These are phyloP conservation scores for Conringia planisiliqua DNA, from an alignment of 345 rosid species.

Conservation along the genomic window DNA sequence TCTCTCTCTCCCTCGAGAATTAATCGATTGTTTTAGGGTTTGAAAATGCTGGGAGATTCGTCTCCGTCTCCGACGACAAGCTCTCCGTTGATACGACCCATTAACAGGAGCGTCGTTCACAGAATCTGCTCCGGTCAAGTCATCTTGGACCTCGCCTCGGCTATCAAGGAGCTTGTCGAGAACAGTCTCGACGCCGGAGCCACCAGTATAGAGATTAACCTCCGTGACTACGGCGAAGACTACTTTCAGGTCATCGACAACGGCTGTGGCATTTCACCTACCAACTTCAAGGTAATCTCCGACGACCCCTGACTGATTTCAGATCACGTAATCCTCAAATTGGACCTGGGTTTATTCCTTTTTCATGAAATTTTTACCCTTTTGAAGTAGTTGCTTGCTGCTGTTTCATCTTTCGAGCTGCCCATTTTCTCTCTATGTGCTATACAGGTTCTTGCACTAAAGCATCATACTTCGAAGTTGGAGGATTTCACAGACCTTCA, in stretches of 20 bases:
- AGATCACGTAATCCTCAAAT: neutral
- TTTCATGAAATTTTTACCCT: neutral
- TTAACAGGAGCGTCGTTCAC: constrained; percentile 72
- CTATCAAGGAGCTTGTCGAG: constrained; percentile 95
- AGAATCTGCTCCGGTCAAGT: constrained; percentile 93
- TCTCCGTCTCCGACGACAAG: constrained; percentile 19
- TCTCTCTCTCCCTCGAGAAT: neutral
- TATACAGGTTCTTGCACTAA: constrained; percentile 71
- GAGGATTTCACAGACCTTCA: constrained; percentile 78
- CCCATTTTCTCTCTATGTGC: neutral
- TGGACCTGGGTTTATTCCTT: neutral
- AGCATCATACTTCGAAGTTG: constrained; percentile 95
- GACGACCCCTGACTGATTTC: neutral
- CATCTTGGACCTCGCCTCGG: constrained; percentile 86
- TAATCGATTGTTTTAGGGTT: neutral
- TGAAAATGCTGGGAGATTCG: constrained; percentile 36
- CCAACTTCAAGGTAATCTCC: constrained; percentile 64
- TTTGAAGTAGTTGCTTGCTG: neutral
- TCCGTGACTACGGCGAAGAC: constrained; percentile 79
- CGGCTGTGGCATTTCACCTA: constrained; percentile 86
- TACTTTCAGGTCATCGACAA: constrained; percentile 91
- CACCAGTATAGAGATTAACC: constrained; percentile 68
- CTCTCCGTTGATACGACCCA: constrained; percentile 57
- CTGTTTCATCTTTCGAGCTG: too few relatives aligned
- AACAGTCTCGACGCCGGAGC: constrained; percentile 98